Percentiles rank a stretch among this genome's conserved stretches.
Conservation (phyloP, 2,329 filamentous ascomycete species). For the Acephala macrosclerotiorum region DNA sequence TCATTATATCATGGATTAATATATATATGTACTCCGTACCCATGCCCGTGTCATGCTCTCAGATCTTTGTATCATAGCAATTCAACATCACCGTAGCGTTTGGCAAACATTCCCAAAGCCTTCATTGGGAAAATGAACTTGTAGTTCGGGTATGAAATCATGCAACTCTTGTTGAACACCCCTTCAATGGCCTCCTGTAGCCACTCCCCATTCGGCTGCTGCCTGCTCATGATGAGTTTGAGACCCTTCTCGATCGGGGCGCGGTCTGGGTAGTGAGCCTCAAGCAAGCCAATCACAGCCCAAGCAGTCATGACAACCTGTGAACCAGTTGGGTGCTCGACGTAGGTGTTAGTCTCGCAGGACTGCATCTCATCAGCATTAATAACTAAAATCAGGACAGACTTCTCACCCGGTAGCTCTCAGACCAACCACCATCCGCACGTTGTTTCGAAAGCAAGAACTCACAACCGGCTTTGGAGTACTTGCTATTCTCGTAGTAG, state of each 20-base stretch:
- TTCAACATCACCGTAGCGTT: constrained; percentile 39
- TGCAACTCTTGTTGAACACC: constrained; percentile 98
- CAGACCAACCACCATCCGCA: constrained; percentile 93
- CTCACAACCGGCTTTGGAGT: constrained; percentile 78
- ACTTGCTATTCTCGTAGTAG: constrained; percentile 75
- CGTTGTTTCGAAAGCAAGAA: constrained; percentile 88
- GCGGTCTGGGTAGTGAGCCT: constrained; percentile 80
- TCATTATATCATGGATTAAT: constrained; percentile 1
- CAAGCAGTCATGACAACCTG: constrained; percentile 96
- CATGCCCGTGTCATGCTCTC: neutral
- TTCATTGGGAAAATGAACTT: constrained; percentile 97
- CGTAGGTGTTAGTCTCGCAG: constrained; percentile 79
- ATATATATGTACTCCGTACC: neutral
- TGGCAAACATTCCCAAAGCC: constrained; percentile 80
- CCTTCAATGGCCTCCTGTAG: constrained; percentile 94
- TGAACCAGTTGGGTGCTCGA: constrained; percentile 75
- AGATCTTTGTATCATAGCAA: constrained; percentile 27
- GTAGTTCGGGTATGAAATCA: constrained; percentile 99
- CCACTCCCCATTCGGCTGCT: constrained; percentile 93
- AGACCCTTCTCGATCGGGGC: constrained; percentile 77
- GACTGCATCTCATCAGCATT: constrained; percentile 54
- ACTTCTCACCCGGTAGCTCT: constrained; percentile 76
- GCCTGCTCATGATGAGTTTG: constrained; percentile 82
- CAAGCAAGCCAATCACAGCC: constrained; percentile 83
- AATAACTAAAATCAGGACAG: neutral